Percentiles rank a stretch among this genome's conserved stretches.
Evolutionary conservation across 495 filamentous ascomycete species (phyloP).

Genomic region (Acidomyces sp.): DNA sequence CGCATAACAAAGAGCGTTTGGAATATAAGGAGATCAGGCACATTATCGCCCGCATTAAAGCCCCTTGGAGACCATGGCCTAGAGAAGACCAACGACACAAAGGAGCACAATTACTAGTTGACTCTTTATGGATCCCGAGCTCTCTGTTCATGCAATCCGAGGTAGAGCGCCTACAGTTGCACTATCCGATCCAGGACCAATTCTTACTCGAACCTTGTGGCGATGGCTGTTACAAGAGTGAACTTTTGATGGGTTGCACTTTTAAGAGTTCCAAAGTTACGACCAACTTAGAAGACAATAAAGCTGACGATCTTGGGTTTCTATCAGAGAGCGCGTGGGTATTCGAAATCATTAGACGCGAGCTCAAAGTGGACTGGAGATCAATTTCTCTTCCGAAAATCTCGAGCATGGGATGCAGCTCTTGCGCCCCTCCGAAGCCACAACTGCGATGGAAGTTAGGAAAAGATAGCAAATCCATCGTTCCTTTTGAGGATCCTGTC

Average conservation of each 20-base stretch:
- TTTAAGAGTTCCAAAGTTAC: no score
- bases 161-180: no score
- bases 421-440: conserved; percentile 36
- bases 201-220: no score
- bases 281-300: no score
- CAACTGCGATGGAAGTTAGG: conserved; percentile 30
- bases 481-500: conserved; percentile 35
- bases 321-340: conserved; percentile 6
- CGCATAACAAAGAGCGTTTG: conserved; percentile 37
- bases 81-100: no score
- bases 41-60: conserved; percentile 34
- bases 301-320: no score
- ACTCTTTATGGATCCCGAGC: no score
- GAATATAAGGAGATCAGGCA: conserved; percentile 42
- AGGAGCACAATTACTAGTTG: no score
- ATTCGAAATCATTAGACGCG: conserved; percentile 9
- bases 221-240: no score
- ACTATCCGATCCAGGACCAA: no score
- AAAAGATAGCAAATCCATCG: conserved; percentile 1
- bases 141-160: no score
- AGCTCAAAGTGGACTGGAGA: not conserved
- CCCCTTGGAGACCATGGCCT: conserved; percentile 22
- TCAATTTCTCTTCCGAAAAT: conserved; percentile 1
- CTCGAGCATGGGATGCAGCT: not conserved
- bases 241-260: no score